Evolutionary conservation across 495 filamentous ascomycete species (phyloP), one percentile per base, ranked within the genome.

Genomic region (Penicillium bialowiezense): DNA sequence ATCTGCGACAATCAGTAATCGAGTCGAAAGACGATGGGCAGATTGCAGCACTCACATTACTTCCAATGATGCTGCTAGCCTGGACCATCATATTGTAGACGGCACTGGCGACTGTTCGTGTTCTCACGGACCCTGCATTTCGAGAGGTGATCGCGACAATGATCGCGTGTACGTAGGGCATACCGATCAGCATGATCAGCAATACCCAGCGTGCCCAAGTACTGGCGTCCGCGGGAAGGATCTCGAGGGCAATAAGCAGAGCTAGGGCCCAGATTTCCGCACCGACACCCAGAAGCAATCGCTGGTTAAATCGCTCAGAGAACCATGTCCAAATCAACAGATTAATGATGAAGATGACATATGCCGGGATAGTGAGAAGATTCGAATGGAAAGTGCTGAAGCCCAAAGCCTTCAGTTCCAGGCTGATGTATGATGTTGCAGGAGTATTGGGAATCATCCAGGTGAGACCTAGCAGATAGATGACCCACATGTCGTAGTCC

Each of bases 71-170:
- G 14, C 72, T 83, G 23, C 75, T 75, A 0, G 76, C 70, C 60
- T 91, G 86, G 1, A 90, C 84, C 32, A 67, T 75, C 86, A 91
- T 89, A 68, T 90, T 90, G 62, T 91, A 91, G 12, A 88, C 13
- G 0, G 75, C 73, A 23, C 79, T 77, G 3, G 76, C 77, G 14
- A 90, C 81, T 4, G 85, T 82, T 3, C 86, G 60, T 0, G 85
- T 87, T 1, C 84, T 67, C 10, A 89, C 85, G 0, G 79, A 79
- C n/a, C 85, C 85, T 3, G 82, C 76, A 59, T 88, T 86, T 23
- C 79, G 70, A 0, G 81, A 82, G 15, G 82, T 82, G 73, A 83
- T 83, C 8, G 78, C 84, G 3, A 87, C 85, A 44, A 88, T 66
- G 18, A 89, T 82, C 0, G 86, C 81, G 58, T 85, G 83, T 48